Percentiles rank a stretch among this genome's conserved stretches.
Evolutionary conservation across 2,329 filamentous ascomycete genomes (phyloP).

Genomic region (Zymoseptoria tritici): DNA sequence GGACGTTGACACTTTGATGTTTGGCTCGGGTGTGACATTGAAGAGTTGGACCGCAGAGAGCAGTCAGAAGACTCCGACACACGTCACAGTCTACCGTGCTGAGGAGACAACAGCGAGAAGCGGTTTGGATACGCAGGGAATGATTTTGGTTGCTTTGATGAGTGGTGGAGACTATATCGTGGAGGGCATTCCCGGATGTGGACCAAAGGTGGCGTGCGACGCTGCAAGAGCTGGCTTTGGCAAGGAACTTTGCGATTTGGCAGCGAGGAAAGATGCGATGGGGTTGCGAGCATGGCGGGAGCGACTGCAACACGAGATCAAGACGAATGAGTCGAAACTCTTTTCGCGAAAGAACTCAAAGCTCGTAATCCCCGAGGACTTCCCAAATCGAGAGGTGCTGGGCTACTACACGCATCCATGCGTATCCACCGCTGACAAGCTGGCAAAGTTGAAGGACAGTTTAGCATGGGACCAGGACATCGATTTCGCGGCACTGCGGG

Average conservation of each 20-base stretch:
- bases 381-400: slow-evolving; percentile 72
- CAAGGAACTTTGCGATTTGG: slow-evolving; percentile 60
- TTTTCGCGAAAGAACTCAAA: slow-evolving; percentile 71
- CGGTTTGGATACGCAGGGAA: slow-evolving; percentile 73
- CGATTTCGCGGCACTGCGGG: slow-evolving; percentile 59
- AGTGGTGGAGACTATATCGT: slow-evolving; percentile 92
- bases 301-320: slow-evolving; percentile 64
- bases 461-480: slow-evolving; percentile 58
- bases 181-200: slow-evolving; percentile 79
- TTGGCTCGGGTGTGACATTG: slow-evolving; percentile 15
- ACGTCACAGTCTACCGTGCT: slow-evolving; percentile 74
- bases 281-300: slow-evolving; percentile 65
- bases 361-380: slow-evolving; percentile 67
- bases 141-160: slow-evolving; percentile 90
- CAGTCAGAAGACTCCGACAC: slow-evolving; percentile 63
- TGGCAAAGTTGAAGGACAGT: slow-evolving; percentile 48
- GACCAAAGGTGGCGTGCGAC: slow-evolving; percentile 80
- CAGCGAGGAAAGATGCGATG: slow-evolving; percentile 46
- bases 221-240: slow-evolving; percentile 86
- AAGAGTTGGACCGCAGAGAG: slow-evolving; percentile 71
- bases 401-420: slow-evolving; percentile 83
- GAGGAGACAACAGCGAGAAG: slow-evolving; percentile 46
- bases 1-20: slow-evolving; percentile 66
- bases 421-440: slow-evolving; percentile 56
- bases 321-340: slow-evolving; percentile 72